phyloP scores from a whole-genome alignment of 371 early-diverging fungal genomes.

The Mortierella sp. region DNA sequence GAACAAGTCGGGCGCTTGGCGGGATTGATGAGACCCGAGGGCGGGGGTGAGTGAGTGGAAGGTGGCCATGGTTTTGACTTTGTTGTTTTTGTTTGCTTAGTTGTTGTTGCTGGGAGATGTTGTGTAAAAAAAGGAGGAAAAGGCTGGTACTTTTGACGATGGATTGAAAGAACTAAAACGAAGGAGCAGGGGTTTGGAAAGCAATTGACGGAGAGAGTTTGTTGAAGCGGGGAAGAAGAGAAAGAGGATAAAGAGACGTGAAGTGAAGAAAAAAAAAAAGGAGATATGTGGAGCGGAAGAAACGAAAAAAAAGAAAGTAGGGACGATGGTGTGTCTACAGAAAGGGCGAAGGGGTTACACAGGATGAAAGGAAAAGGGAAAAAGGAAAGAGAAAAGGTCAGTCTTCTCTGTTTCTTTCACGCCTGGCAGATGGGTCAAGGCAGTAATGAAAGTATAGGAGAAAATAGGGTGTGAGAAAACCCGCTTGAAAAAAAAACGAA shows the following conservation, averaged over 20 bases:
- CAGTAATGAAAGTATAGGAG: background rate
- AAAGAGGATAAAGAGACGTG: background rate
- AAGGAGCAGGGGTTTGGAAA: background rate
- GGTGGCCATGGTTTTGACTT: slow-evolving; percentile 33
- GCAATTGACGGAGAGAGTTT: background rate
- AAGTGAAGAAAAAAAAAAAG: background rate
- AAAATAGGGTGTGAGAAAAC: slow-evolving; percentile 6
- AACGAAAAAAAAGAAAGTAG: background rate
- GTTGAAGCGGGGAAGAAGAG: background rate
- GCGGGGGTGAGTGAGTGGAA: slow-evolving; percentile 44
- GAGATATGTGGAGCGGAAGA: background rate
- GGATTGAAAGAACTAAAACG: background rate
- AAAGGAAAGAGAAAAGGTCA: background rate
- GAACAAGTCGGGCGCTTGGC: slow-evolving; percentile 40
- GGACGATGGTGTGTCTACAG: slow-evolving; percentile 4
- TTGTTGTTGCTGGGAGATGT: slow-evolving; percentile 2
- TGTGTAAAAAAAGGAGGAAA: background rate
- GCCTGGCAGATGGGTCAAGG: background rate
- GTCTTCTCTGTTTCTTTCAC: background rate
- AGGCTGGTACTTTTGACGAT: background rate
- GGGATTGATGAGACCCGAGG: slow-evolving; percentile 38
- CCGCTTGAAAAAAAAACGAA: background rate
- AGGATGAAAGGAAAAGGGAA: too few relatives aligned
- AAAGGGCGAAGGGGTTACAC: background rate
- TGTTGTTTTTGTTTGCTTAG: background rate